Percentiles rank a stretch among this genome's conserved stretches.
These are phyloP conservation scores for Grigorovia yakushimaensis DNA, from an alignment of 805 yeast genomes.

Conservation along the genomic window DNA sequence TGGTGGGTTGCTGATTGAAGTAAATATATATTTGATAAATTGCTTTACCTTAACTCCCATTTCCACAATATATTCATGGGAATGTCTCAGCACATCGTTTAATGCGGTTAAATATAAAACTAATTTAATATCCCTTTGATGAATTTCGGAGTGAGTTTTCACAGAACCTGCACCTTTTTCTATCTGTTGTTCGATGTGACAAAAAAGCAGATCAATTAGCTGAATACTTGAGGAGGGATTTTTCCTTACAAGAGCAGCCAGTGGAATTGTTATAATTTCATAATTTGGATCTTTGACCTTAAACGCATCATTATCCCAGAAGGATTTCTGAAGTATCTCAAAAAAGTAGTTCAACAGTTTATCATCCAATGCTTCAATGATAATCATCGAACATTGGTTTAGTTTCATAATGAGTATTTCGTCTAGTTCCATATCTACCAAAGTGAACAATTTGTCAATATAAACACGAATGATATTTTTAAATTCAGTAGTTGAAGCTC, in stretches of 20 bases:
- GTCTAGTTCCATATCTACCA: slow-evolving; percentile 46
- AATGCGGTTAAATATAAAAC: slow-evolving; percentile 62
- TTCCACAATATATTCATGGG: slow-evolving; percentile 41
- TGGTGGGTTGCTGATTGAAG: slow-evolving; percentile 37
- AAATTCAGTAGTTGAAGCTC: slow-evolving; percentile 67
- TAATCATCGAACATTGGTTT: slow-evolving; percentile 36
- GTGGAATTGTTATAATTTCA: slow-evolving; percentile 58
- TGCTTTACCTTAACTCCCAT: slow-evolving; percentile 38
- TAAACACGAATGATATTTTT: slow-evolving; percentile 47
- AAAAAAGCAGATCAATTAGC: slow-evolving; percentile 22
- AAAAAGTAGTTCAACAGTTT: slow-evolving; percentile 40
- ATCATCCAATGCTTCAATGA: slow-evolving; percentile 53
- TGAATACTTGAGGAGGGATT: slow-evolving; percentile 26
- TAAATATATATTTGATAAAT: slow-evolving; percentile 22
- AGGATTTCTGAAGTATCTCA: slow-evolving; percentile 29
- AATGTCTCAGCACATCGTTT: slow-evolving; percentile 61
- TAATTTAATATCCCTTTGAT: slow-evolving; percentile 70
- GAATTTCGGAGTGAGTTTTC: slow-evolving; percentile 53
- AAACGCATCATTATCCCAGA: slow-evolving; percentile 44
- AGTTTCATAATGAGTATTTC: slow-evolving; percentile 32
- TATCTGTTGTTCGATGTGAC: slow-evolving; percentile 55
- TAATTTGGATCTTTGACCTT: slow-evolving; percentile 49
- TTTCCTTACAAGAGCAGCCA: slow-evolving; percentile 62
- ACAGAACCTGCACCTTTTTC: slow-evolving; percentile 71
- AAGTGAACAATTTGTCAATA: slow-evolving; percentile 46